Evolutionary conservation across 2,329 filamentous ascomycete species (phyloP), one percentile per base, ranked within the genome.

Genomic region (Nothopassalora personata): DNA sequence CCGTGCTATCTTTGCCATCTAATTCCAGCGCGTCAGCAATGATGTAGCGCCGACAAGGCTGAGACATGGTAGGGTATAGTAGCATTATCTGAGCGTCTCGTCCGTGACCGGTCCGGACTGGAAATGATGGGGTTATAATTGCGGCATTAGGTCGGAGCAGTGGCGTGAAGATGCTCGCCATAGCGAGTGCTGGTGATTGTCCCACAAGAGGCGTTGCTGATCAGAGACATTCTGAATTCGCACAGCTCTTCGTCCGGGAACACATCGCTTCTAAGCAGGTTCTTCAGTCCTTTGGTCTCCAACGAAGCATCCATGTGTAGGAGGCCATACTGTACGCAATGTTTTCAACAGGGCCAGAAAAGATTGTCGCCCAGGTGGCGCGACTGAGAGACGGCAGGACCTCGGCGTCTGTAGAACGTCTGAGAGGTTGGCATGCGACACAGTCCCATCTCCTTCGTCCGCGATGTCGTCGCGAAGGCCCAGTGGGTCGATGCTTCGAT

Each of bases 321-420:
- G 28, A n/a, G n/a, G n/a, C n/a, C n/a, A n/a, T n/a, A n/a, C 60
- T 57, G 50, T 62, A 62, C 27, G 60, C 60, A 23, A 59, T 59
- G 23, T 61, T 57, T 28, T 59, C 23, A 2, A 61, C 23, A n/a
- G 58, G 27, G 9, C 30, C 48, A 10, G 49, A 34, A 45, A 58
- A 49, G 19, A 36, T 3, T 48, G 48, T 57, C 11, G 49, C 19
- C 51, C 51, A 60, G 10, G 45, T 27, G 19, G 28, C 7, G 4
- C 10, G 33, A n/a, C 6, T 9, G 5, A 18, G 28, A 6, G 49
- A 13, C 7, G 23, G 23, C 4, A 33, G 23, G 18, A 11, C 30
- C 9, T 58, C 51, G 8, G 53, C n/a, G 18, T 34, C 23, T 8
- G 13, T 3, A 58, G 52, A 19, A n/a, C 39, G 13, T 49, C 10